These are phyloP conservation scores for Adansonia gregorii DNA, from an alignment of 441 rosid species.

Conservation along the genomic window DNA sequence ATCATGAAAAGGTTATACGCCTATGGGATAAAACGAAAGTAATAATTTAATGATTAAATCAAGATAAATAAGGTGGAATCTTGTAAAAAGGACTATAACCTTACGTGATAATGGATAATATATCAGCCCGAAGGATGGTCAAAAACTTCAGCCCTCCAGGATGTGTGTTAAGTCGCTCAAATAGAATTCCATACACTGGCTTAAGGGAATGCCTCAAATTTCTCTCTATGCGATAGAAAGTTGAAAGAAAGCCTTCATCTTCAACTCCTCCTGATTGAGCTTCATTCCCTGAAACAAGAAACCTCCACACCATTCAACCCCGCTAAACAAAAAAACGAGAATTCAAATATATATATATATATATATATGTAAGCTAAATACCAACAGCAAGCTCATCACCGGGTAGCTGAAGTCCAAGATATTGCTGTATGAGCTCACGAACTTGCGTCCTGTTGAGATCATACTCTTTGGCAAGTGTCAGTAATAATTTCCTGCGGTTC, in stretches of 20 bases:
- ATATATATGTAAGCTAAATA: background rate
- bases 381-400: conserved; percentile 41
- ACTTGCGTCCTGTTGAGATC: conserved; percentile 76
- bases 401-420: conserved; percentile 73
- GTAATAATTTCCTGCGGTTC: conserved; percentile 60
- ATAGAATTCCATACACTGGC: conserved; percentile 80
- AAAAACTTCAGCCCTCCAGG: conserved; percentile 87
- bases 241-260: conserved; percentile 59
- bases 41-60: background rate
- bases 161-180: conserved; percentile 84
- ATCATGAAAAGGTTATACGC: background rate
- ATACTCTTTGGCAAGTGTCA: conserved; percentile 75
- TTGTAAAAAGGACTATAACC: conserved; percentile 35
- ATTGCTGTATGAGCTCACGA: conserved; percentile 76
- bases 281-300: conserved; percentile 47
- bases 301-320: conserved; percentile 28
- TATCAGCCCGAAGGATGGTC: conserved; percentile 79
- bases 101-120: conserved; percentile 73
- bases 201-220: conserved; percentile 81
- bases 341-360: too few relatives aligned
- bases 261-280: conserved; percentile 37
- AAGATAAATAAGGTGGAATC: conserved; percentile 24
- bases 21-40: background rate
- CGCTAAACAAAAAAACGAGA: conserved; percentile 8
- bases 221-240: conserved; percentile 79